Conservation (phyloP, 352 stramenopile species). For the Blastocystis sp. region DNA sequence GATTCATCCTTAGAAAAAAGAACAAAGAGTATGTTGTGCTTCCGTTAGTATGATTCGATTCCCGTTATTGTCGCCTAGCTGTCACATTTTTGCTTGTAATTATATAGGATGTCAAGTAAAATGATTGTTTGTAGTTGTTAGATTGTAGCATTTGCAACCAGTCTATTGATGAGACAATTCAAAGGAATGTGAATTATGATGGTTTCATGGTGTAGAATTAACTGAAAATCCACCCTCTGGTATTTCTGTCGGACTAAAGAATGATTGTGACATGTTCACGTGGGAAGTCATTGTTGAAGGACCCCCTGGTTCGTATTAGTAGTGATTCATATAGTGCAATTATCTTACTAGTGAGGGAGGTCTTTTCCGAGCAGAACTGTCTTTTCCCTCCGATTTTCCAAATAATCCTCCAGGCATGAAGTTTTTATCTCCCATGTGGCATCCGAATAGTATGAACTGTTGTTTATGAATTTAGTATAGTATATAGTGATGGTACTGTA, state of each 20-base stretch:
- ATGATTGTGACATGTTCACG: constrained; percentile 95
- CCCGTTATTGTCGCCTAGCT: too few species aligned
- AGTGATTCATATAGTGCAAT: neutral
- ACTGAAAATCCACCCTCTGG: constrained; percentile 87
- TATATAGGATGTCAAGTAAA: neutral
- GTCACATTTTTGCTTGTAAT: neutral
- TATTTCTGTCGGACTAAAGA: constrained; percentile 88
- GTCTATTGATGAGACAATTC: constrained; percentile 19
- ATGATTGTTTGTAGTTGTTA: neutral
- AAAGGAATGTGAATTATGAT: neutral
- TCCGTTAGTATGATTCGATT: too few species aligned
- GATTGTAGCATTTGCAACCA: constrained; percentile 4
- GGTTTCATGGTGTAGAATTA: neutral
- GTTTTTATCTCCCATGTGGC: constrained; percentile 97
- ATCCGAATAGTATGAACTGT: constrained; percentile 83
- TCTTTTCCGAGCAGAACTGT: constrained; percentile 92
- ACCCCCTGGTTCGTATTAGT: constrained; percentile 81
- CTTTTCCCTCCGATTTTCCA: constrained; percentile 94
- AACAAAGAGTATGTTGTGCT: neutral
- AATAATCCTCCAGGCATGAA: constrained; percentile 97
- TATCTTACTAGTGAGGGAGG: constrained; percentile 76
- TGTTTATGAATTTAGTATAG: constrained; percentile 67
- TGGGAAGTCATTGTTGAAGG: constrained; percentile 97
- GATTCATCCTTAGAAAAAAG: neutral
- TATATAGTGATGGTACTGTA: constrained; percentile 93